Conservation (phyloP, 2,329 filamentous ascomycete genomes). For the Fusarium graminum region DNA sequence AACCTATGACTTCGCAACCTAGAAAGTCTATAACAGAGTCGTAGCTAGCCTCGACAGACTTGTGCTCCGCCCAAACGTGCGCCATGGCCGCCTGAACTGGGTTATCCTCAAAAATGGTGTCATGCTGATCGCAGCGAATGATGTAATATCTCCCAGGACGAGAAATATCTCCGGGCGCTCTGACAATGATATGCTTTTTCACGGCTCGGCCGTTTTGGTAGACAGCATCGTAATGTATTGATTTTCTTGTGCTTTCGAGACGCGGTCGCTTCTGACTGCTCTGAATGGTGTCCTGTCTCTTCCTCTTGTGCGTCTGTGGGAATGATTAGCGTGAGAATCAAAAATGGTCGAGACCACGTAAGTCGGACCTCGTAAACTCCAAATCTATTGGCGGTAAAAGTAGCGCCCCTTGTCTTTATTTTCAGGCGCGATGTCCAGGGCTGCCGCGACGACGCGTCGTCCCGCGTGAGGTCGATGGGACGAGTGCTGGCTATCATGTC, state of each 20-base stretch:
- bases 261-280: conserved; percentile 9
- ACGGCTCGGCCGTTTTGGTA: conserved; percentile 34
- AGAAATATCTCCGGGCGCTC: conserved; percentile 3
- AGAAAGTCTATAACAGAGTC: conserved; percentile 21
- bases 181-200: conserved; percentile 36
- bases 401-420: conserved; percentile 5
- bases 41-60: not conserved
- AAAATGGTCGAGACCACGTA: not conserved
- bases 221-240: conserved; percentile 35
- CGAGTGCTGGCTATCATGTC: not conserved
- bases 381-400: conserved; percentile 3
- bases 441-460: not conserved
- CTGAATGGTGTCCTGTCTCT: not conserved
- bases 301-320: conserved; percentile 24
- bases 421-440: not conserved
- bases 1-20: conserved; percentile 29
- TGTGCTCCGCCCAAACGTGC: conserved; percentile 28
- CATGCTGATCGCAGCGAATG: conserved; percentile 33
- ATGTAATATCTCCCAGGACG: conserved; percentile 28
- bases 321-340: conserved; percentile 5
- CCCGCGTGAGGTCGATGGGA: conserved; percentile 3
- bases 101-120: conserved; percentile 24
- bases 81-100: conserved; percentile 19
- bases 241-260: conserved; percentile 8
- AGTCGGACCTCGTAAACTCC: conserved; percentile 17